phyloP scores from a whole-genome alignment of 1,284 basidiomycete species.

The Athelia psychrophila region DNA sequence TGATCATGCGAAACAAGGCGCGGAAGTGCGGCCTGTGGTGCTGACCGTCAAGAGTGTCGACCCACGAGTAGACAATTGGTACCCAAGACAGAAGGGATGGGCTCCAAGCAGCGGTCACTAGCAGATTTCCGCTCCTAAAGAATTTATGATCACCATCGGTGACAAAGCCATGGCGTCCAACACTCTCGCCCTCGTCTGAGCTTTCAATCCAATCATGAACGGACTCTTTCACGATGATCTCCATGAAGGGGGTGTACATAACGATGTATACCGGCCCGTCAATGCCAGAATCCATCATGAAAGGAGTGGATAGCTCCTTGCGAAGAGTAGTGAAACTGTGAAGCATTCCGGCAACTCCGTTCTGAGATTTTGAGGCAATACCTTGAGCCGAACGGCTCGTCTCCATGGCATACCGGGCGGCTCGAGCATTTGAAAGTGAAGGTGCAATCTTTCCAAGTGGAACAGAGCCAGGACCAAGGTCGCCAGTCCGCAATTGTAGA shows the following conservation, averaged over 20 bases:
- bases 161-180: conserved; percentile 14
- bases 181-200: conserved; percentile 2
- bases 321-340: conserved; percentile 8
- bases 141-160: conserved; percentile 19
- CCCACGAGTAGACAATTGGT: conserved; percentile 18
- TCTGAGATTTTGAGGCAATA: conserved; percentile 4
- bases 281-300: conserved; percentile 13
- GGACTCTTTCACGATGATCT: conserved; percentile 6
- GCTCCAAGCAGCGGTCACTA: conserved; percentile 14
- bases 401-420: conserved; percentile 6
- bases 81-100: conserved; percentile 8
- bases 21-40: conserved; percentile 19
- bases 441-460: conserved; percentile 8
- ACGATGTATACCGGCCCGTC: conserved; percentile 10
- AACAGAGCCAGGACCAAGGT: conserved; percentile 7
- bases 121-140: conserved; percentile 15
- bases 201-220: conserved; percentile 11
- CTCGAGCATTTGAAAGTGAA: conserved; percentile 8
- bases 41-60: conserved; percentile 10
- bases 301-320: conserved; percentile 7
- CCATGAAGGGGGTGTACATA: conserved; percentile 17
- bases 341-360: conserved; percentile 10
- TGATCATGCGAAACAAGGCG: conserved; percentile 3
- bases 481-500: conserved; percentile 10
- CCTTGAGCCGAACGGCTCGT: conserved; percentile 4